Conservation (phyloP, 768 basidiomycete species). For the Xerocomus spinulosus region DNA sequence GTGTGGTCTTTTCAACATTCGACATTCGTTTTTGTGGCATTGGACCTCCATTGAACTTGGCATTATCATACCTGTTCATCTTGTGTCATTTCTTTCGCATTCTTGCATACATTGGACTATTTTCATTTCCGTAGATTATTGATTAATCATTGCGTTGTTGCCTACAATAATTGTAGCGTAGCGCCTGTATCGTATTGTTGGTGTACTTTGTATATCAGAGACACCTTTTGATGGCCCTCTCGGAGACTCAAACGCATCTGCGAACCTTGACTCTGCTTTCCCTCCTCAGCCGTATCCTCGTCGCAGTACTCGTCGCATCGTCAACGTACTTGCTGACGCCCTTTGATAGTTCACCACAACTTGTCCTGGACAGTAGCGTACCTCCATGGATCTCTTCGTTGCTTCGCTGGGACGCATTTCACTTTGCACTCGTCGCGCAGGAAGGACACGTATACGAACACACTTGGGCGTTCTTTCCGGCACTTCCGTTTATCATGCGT, state of each 20-base stretch:
- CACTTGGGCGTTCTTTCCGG: slow-evolving; percentile 86
- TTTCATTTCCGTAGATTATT: neutral
- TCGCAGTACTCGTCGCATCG: slow-evolving; percentile 15
- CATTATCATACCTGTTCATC: neutral
- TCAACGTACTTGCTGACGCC: slow-evolving; percentile 19
- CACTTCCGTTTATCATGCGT: slow-evolving; percentile 53
- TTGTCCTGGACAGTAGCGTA: slow-evolving; percentile 10
- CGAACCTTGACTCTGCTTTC: slow-evolving; percentile 21
- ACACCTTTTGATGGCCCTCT: no score
- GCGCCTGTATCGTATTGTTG: no score
- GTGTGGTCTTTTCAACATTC: neutral
- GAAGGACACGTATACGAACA: slow-evolving; percentile 65
- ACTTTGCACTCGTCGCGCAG: slow-evolving; percentile 68
- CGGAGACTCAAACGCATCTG: slow-evolving; percentile 12
- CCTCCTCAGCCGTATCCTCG: slow-evolving; percentile 17
- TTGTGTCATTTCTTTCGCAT: no score
- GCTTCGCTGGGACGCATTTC: slow-evolving; percentile 85
- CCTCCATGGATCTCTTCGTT: slow-evolving; percentile 30
- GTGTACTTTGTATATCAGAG: no score
- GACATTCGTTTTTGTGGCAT: no score
- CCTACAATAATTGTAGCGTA: no score
- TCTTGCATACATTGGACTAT: no score
- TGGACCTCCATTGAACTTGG: neutral
- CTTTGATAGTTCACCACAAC: slow-evolving; percentile 28
- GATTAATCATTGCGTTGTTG: neutral